These are phyloP conservation scores for Nannochloropsis oceanica DNA, from an alignment of 108 stramenopile species.

Conservation along the genomic window DNA sequence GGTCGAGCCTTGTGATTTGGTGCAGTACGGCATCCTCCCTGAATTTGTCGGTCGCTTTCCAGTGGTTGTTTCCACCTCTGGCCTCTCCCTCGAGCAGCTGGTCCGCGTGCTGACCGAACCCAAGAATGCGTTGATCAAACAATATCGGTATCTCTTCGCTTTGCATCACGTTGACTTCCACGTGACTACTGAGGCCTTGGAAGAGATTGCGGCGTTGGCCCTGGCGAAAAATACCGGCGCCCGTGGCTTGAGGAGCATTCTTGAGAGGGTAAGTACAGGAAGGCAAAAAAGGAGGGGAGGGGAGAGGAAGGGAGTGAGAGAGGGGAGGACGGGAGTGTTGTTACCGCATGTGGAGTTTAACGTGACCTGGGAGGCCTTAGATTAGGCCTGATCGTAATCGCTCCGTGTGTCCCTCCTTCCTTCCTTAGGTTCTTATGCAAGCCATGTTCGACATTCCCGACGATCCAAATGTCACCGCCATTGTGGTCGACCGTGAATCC, in stretches of 20 bases:
- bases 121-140: slow-evolving; percentile 86
- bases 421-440: neutral
- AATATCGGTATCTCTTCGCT: slow-evolving; percentile 82
- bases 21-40: slow-evolving; percentile 53
- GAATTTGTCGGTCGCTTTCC: slow-evolving; percentile 95
- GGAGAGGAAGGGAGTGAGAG: neutral
- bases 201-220: slow-evolving; percentile 74
- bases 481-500: neutral
- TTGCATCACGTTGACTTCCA: slow-evolving; percentile 86
- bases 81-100: slow-evolving; percentile 68
- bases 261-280: slow-evolving; percentile 44
- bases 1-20: slow-evolving; percentile 30
- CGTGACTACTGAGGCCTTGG: slow-evolving; percentile 74
- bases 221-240: slow-evolving; percentile 79
- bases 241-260: slow-evolving; percentile 80
- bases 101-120: slow-evolving; percentile 87
- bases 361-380: too few relatives aligned
- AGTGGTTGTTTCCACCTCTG: slow-evolving; percentile 79
- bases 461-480: neutral
- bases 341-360: neutral
- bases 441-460: neutral
- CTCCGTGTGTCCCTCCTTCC: neutral
- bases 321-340: neutral
- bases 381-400: too few relatives aligned
- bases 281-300: neutral